Conservation (phyloP, 192 early-diverging fungal genomes). For the Coemansia asiatica region DNA sequence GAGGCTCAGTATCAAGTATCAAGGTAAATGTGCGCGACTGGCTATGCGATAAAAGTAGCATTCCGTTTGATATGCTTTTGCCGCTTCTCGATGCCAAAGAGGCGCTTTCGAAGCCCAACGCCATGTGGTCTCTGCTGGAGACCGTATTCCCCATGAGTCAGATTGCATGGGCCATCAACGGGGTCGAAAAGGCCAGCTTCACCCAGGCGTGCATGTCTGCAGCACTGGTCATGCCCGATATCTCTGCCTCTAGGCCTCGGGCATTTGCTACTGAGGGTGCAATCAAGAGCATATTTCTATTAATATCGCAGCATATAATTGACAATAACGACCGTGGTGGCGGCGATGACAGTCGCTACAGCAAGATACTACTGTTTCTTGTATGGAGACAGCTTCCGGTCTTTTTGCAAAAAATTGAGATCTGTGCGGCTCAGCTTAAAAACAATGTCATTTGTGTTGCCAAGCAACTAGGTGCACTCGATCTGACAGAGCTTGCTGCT, state of each 20-base stretch:
- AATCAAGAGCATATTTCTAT: background rate
- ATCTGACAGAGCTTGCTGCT: background rate
- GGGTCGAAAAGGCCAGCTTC: background rate
- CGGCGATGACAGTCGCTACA: background rate
- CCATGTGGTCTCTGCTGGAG: constrained; percentile 23
- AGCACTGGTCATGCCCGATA: constrained; percentile 23
- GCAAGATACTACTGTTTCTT: constrained; percentile 25
- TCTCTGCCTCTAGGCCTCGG: background rate
- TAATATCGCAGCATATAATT: background rate
- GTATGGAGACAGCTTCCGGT: constrained; percentile 23
- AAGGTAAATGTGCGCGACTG: constrained; percentile 3
- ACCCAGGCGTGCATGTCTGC: constrained; percentile 17
- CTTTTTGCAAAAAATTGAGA: background rate
- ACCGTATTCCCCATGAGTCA: constrained; percentile 9
- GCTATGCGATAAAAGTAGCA: constrained; percentile 16
- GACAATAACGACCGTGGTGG: background rate
- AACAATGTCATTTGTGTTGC: background rate
- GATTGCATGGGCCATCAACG: constrained; percentile 9
- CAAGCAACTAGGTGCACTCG: background rate
- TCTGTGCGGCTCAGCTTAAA: constrained; percentile 10
- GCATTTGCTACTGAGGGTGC: too few species aligned
- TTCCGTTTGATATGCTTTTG: constrained; percentile 14
- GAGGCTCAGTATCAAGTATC: background rate
- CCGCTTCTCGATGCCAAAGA: constrained; percentile 23
- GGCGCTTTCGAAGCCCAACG: constrained; percentile 2